phyloP scores from a whole-genome alignment of 805 yeast genomes.

The Cyberlindnera lachancei region DNA sequence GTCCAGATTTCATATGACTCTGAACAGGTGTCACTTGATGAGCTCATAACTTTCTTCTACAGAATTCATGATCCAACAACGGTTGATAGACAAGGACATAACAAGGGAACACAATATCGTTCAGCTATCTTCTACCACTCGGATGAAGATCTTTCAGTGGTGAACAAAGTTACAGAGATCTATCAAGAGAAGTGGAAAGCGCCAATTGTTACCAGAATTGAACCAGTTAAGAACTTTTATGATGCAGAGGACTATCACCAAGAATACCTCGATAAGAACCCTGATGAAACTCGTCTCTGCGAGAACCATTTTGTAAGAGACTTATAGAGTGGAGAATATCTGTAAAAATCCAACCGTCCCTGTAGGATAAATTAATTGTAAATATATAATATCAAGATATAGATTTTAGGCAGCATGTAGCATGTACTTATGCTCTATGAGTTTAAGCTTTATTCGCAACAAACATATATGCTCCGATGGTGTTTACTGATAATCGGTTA shows the following conservation, averaged over 20 bases:
- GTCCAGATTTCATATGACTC: constrained; percentile 83
- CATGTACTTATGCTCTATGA: too few relatives aligned
- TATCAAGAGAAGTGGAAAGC: constrained; percentile 67
- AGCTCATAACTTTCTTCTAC: constrained; percentile 76
- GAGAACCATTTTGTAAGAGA: constrained; percentile 78
- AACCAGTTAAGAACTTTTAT: constrained; percentile 61
- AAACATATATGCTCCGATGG: too few relatives aligned
- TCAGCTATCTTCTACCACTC: constrained; percentile 66
- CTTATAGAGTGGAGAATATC: constrained; percentile 13
- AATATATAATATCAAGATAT: too few relatives aligned
- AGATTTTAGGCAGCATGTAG: too few relatives aligned
- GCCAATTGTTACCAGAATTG: constrained; percentile 62
- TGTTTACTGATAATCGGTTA: too few relatives aligned
- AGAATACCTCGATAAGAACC: constrained; percentile 68
- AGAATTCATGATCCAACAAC: constrained; percentile 94
- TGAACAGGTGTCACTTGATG: constrained; percentile 42
- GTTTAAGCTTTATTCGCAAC: too few relatives aligned
- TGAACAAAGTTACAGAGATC: constrained; percentile 38
- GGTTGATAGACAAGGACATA: constrained; percentile 76
- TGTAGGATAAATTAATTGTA: too few relatives aligned
- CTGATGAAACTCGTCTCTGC: constrained; percentile 83
- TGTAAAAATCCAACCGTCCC: too few relatives aligned
- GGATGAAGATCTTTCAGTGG: constrained; percentile 36
- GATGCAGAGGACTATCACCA: constrained; percentile 98
- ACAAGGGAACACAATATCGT: constrained; percentile 84